Conservation (phyloP, 805 yeast genomes). For the Candida succiphila region DNA sequence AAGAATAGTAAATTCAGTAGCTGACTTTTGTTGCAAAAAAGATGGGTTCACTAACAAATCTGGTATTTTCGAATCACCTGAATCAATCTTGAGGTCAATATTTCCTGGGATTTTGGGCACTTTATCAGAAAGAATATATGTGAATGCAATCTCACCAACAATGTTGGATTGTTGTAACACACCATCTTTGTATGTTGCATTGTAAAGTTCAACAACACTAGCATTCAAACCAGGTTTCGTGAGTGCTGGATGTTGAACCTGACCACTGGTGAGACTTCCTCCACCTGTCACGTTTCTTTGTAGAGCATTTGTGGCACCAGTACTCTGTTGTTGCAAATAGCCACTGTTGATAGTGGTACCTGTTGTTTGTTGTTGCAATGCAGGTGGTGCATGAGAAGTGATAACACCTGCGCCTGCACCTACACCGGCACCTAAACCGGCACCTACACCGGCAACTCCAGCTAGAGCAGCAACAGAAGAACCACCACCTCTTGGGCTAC, state of each 20-base stretch:
- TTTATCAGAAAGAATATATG: slow-evolving; percentile 35
- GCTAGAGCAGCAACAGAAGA: neutral
- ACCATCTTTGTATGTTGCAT: slow-evolving; percentile 68
- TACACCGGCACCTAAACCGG: neutral
- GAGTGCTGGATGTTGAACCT: slow-evolving; percentile 40
- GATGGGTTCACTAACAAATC: slow-evolving; percentile 42
- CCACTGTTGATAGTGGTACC: slow-evolving; percentile 6
- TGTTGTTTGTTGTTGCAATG: slow-evolving; percentile 10
- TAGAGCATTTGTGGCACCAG: slow-evolving; percentile 30
- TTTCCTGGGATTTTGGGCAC: slow-evolving; percentile 27
- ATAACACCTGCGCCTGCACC: neutral
- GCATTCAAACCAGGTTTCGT: slow-evolving; percentile 63
- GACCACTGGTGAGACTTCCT: slow-evolving; percentile 23
- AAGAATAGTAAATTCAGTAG: slow-evolving; percentile 29
- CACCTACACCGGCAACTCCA: too few species aligned
- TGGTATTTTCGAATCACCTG: slow-evolving; percentile 30
- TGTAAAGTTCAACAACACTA: slow-evolving; percentile 77
- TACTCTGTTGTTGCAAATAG: slow-evolving; percentile 28
- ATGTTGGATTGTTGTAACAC: slow-evolving; percentile 46
- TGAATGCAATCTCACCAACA: slow-evolving; percentile 82
- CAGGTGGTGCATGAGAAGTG: slow-evolving; percentile 1
- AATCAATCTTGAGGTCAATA: slow-evolving; percentile 28
- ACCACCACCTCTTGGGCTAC: too few species aligned
- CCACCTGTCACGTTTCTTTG: slow-evolving; percentile 22
- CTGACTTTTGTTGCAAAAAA: slow-evolving; percentile 33